phyloP scores from a whole-genome alignment of 1,284 basidiomycete genomes.

The Agaricales sp. region DNA sequence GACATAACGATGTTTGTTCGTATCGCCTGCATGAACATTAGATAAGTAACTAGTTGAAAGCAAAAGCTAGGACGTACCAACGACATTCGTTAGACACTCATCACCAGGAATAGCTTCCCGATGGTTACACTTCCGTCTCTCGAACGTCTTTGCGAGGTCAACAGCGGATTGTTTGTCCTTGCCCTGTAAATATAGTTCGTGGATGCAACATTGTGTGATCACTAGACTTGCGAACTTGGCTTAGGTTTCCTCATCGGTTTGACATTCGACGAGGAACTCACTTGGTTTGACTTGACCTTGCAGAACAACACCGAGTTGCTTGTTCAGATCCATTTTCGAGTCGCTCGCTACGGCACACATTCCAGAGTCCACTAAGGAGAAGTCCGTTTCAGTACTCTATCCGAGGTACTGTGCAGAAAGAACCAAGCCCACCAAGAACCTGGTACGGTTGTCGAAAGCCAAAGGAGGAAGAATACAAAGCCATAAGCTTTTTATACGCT shows the following conservation, averaged over 20 bases:
- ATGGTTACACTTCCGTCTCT: conserved; percentile 92
- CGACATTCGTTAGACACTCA: conserved; percentile 76
- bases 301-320: conserved; percentile 64
- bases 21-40: conserved; percentile 42
- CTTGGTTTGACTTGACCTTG: conserved; percentile 86
- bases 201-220: conserved; percentile 95
- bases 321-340: conserved; percentile 64
- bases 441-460: conserved; percentile 90
- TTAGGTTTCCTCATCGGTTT: neutral
- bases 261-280: conserved; percentile 31
- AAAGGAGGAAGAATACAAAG: conserved; percentile 75
- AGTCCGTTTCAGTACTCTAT: conserved; percentile 10
- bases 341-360: conserved; percentile 66
- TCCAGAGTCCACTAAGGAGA: conserved; percentile 78
- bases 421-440: conserved; percentile 70
- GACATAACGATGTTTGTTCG: conserved; percentile 87
- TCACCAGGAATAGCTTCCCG: conserved; percentile 70
- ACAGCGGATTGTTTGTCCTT: conserved; percentile 60
- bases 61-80: conserved; percentile 46
- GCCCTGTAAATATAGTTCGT: conserved; percentile 80
- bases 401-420: no score
- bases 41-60: conserved; percentile 3
- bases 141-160: conserved; percentile 87
- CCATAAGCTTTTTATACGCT: conserved; percentile 87
- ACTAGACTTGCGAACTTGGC: conserved; percentile 46